Conservation (phyloP, 2,329 filamentous ascomycete genomes). For the Pseudogymnoascus sp. region DNA sequence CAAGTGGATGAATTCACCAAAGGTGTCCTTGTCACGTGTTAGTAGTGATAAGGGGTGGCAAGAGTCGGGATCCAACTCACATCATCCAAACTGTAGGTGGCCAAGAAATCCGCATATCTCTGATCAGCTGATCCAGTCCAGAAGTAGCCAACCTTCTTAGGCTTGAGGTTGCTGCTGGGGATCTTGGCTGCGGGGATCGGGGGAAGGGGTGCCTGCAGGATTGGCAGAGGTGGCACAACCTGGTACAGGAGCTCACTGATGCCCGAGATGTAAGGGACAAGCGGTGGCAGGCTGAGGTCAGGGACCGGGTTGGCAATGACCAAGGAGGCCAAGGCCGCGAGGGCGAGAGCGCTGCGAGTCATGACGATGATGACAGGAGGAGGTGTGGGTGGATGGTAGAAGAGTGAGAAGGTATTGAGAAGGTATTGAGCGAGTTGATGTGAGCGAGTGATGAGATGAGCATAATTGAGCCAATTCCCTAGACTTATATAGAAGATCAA, state of each 20-base stretch:
- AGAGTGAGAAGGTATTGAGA: not conserved
- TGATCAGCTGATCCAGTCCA: slow-evolving; percentile 56
- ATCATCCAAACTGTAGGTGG: slow-evolving; percentile 51
- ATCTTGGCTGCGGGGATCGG: slow-evolving; percentile 47
- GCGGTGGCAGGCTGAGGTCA: slow-evolving; percentile 38
- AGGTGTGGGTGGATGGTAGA: not conserved
- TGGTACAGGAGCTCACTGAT: slow-evolving; percentile 48
- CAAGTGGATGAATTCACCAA: slow-evolving; percentile 49
- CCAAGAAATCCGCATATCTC: slow-evolving; percentile 50
- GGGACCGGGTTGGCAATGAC: slow-evolving; percentile 12
- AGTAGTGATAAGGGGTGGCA: not conserved
- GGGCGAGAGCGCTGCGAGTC: not conserved
- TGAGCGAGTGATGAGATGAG: slow-evolving; percentile 3
- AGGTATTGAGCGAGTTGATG: slow-evolving; percentile 4
- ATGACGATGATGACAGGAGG: not conserved
- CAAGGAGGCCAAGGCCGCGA: slow-evolving; percentile 6
- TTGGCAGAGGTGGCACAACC: slow-evolving; percentile 45
- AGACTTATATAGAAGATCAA: slow-evolving; percentile 2
- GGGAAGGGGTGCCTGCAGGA: slow-evolving; percentile 52
- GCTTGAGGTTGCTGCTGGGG: slow-evolving; percentile 45
- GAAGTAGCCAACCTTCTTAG: slow-evolving; percentile 60
- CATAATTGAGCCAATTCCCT: not conserved
- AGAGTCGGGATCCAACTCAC: slow-evolving; percentile 25
- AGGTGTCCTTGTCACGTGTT: slow-evolving; percentile 40
- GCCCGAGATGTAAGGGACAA: slow-evolving; percentile 51